phyloP scores from a whole-genome alignment of 2,329 filamentous ascomycete species.

The Arthroderma sp. region DNA sequence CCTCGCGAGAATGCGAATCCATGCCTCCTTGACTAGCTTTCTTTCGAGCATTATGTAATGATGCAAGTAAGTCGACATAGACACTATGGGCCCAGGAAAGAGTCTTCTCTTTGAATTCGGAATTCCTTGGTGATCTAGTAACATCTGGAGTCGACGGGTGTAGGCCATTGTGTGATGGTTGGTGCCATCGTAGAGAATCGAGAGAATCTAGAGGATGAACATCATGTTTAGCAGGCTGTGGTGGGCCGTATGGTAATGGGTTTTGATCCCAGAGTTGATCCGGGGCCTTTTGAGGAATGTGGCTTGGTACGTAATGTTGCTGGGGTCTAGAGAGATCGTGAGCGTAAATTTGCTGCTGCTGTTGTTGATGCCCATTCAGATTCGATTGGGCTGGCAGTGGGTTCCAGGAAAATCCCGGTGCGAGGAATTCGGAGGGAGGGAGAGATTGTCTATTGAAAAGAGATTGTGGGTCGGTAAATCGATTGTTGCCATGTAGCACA shows the following conservation, averaged over 20 bases:
- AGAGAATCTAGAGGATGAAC: conserved; percentile 7
- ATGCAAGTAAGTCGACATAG: conserved; percentile 58
- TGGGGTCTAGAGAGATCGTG: conserved; percentile 23
- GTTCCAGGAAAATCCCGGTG: conserved; percentile 24
- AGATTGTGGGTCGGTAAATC: conserved; percentile 23
- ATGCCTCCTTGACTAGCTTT: conserved; percentile 32
- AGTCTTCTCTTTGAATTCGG: conserved; percentile 55
- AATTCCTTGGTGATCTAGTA: conserved; percentile 25
- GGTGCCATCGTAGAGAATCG: conserved; percentile 22
- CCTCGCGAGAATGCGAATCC: conserved; percentile 33
- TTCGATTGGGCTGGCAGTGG: conserved; percentile 18
- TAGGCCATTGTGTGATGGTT: conserved; percentile 11
- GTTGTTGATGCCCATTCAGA: conserved; percentile 5
- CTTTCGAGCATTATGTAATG: conserved; percentile 45
- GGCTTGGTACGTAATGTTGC: conserved; percentile 27
- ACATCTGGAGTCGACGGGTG: conserved; percentile 17
- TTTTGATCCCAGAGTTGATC: conserved; percentile 19
- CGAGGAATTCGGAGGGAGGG: conserved; percentile 19
- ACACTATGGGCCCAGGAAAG: conserved; percentile 58
- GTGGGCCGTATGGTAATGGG: conserved; percentile 16
- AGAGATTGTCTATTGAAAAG: conserved; percentile 21
- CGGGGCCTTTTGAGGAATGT: conserved; percentile 19
- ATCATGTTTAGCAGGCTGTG: conserved; percentile 6
- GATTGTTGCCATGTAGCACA: conserved; percentile 16
- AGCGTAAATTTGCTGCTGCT: conserved; percentile 15